These are phyloP conservation scores for Sedum album DNA, from an alignment of 164 flowering plant species.

Conservation along the genomic window DNA sequence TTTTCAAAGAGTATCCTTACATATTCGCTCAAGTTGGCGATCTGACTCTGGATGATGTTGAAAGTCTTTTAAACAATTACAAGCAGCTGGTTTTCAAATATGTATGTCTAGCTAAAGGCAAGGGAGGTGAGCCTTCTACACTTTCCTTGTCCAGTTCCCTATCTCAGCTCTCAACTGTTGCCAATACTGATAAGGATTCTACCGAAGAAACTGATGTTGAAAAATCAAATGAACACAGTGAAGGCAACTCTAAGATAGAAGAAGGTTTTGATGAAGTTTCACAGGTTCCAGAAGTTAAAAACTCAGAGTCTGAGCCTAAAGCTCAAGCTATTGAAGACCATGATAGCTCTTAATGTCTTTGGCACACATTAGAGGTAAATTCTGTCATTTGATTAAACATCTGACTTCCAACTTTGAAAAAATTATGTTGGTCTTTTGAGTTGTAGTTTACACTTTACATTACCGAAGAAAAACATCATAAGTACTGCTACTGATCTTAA, in stretches of 20 bases:
- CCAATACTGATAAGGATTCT: background rate
- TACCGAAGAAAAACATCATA: too few species aligned
- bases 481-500: too few species aligned
- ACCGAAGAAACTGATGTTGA: background rate
- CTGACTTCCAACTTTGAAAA: background rate
- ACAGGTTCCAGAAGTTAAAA: background rate
- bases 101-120: conserved; percentile 65
- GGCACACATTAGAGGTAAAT: background rate
- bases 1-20: conserved; percentile 58
- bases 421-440: background rate
- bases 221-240: background rate
- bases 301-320: background rate
- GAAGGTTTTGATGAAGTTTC: background rate
- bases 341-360: background rate
- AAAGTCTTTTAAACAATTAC: conserved; percentile 61
- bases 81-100: conserved; percentile 76
- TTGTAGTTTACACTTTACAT: background rate
- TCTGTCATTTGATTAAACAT: background rate
- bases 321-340: background rate
- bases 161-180: conserved; percentile 7
- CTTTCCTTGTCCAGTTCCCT: conserved; percentile 13
- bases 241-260: background rate
- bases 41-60: conserved; percentile 66
- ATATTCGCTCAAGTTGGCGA: conserved; percentile 69
- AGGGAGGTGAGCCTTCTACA: conserved; percentile 23